Conservation (phyloP, 352 stramenopile species). For the Globisporangium canariense region DNA sequence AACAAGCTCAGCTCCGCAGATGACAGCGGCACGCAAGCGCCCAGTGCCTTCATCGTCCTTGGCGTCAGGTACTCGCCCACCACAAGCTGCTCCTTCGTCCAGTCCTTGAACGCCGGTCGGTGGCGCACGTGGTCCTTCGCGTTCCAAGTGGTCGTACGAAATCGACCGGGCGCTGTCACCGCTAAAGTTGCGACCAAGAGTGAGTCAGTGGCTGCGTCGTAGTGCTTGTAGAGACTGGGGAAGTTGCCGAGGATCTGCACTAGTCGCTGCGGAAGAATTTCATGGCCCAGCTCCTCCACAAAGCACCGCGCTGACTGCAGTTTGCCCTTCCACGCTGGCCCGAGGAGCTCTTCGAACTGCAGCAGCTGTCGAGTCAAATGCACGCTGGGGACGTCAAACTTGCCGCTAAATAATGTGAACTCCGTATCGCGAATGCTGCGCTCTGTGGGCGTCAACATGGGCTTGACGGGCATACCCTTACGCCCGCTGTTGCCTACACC, state of each 20-base stretch:
- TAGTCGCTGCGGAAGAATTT: slow-evolving; percentile 62
- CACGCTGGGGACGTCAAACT: slow-evolving; percentile 26
- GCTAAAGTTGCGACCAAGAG: slow-evolving; percentile 47
- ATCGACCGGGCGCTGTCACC: slow-evolving; percentile 46
- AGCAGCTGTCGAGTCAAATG: slow-evolving; percentile 62
- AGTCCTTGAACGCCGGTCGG: slow-evolving; percentile 63
- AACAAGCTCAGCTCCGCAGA: slow-evolving; percentile 41
- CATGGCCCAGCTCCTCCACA: slow-evolving; percentile 29
- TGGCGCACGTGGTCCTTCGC: slow-evolving; percentile 63
- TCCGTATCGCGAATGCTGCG: slow-evolving; percentile 62
- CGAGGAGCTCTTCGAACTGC: slow-evolving; percentile 55
- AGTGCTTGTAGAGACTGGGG: slow-evolving; percentile 36
- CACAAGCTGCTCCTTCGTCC: slow-evolving; percentile 38
- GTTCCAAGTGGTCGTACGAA: slow-evolving; percentile 42
- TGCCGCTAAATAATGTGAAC: slow-evolving; percentile 32
- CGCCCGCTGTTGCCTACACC: slow-evolving; percentile 63
- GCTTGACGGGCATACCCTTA: slow-evolving; percentile 46
- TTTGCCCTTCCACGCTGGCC: slow-evolving; percentile 42
- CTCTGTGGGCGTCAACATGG: slow-evolving; percentile 32
- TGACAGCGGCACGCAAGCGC: slow-evolving; percentile 50
- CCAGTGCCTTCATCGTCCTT: slow-evolving; percentile 38
- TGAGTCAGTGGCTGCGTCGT: slow-evolving; percentile 54
- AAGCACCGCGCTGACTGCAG: slow-evolving; percentile 38
- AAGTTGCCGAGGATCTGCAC: slow-evolving; percentile 40
- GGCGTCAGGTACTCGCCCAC: slow-evolving; percentile 61